Base-by-base conservation (phyloP, 2,329 filamentous ascomycete species). In the Fusarium verticillioides region DNA sequence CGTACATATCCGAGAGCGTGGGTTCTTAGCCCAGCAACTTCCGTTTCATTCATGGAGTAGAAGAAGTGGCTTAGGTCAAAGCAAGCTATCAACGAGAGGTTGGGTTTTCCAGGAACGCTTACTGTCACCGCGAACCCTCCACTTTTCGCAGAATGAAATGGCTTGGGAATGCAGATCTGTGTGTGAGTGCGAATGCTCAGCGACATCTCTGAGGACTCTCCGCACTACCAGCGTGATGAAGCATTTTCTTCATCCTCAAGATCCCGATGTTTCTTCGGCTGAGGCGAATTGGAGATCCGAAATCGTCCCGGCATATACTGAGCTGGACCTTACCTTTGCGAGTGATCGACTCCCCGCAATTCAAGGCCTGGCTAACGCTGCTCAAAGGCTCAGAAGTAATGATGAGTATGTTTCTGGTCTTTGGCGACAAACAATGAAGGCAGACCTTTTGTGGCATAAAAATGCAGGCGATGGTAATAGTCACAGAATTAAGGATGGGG, bases 131-230 rank as follows among this genome's bases (percentile, higher is more conserved):
- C 44, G 57, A 2, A 60, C 57, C 18, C 46, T 60, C 0, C 57
- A 60, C 15, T 60, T 60, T 26, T 52, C 57, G 1, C 16, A 42
- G 2, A 40, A 54, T 9, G 57, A 60, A 18, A 60, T 60, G 46
- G 57, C 57, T 34, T 60, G 57, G 57, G 57, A 60, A 34, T 60
- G 57, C 16, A 60, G 57, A n/a, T 60, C 57, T 9, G 36, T 40
- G 0, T 60, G 57, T 8, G 57, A 60, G 12, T 60, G 57, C n/a
- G 57, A 60, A 42, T 60, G 57, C 46, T 60, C 57, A 13, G 57
- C 46, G 21, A 60, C 57, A 2, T 53, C 57, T 11, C 18, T 60
- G 2, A 60, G 57, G 2, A 60, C 57, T 2, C 57, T 60, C 18
- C 57, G 57, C 1, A 60, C 57, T 2, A 60, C 57, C 21, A 60